Evolutionary conservation across 2,329 filamentous ascomycete species (phyloP).

Genomic region (Botrytis fabae): DNA sequence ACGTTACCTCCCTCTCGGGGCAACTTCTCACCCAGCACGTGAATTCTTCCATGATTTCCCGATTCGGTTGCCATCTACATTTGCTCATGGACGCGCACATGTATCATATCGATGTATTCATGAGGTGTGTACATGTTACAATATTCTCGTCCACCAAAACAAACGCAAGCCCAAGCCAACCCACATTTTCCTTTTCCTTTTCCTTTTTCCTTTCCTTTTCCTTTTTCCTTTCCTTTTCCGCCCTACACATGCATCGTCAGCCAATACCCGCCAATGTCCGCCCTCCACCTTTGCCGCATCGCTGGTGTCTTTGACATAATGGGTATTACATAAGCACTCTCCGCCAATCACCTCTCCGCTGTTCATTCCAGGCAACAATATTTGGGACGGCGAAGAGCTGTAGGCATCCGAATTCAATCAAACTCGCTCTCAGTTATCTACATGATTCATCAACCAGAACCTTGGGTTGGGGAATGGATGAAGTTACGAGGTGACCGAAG

Average conservation of each 20-base stretch:
- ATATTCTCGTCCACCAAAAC: not conserved
- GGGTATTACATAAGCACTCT: not conserved
- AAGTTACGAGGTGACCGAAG: not conserved
- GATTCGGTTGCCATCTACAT: not conserved
- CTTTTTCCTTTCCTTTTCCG: not conserved
- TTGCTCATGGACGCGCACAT: not conserved
- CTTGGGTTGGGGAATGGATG: not conserved
- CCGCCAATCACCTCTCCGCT: not conserved
- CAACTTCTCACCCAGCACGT: too few relatives aligned
- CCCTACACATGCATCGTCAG: not conserved
- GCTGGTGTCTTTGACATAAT: not conserved
- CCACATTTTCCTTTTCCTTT: too few relatives aligned
- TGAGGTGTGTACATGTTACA: not conserved
- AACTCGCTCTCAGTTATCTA: too few relatives aligned
- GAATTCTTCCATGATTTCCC: not conserved
- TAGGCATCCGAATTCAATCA: constrained; percentile 26
- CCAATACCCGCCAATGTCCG: not conserved
- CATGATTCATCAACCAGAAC: not conserved
- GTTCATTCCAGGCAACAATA: constrained; percentile 32
- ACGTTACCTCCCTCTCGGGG: too few relatives aligned
- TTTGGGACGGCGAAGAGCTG: constrained; percentile 26
- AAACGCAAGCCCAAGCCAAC: too few relatives aligned
- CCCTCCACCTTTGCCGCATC: not conserved
- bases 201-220: not conserved
- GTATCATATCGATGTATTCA: too few relatives aligned